Evolutionary conservation across 495 filamentous ascomycete species (phyloP).

Genomic region (Podospora appendiculata): DNA sequence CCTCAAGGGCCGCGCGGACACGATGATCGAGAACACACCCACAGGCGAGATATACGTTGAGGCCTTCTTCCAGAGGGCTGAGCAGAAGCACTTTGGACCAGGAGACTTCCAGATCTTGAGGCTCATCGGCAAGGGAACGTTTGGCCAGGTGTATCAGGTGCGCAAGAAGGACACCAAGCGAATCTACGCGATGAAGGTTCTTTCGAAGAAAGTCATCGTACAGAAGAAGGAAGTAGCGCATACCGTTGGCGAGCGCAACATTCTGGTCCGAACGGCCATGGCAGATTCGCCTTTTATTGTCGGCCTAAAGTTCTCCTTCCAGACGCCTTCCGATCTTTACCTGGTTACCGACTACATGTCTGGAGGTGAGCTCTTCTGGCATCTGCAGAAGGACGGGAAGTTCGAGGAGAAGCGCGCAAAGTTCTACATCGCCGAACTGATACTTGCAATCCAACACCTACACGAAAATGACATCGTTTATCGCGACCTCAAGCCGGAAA

Average conservation of each 20-base stretch:
- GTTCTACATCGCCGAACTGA: constrained; percentile 98
- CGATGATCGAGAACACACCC: constrained; percentile 47
- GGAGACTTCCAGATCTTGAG: constrained; percentile 93
- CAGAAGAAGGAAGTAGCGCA: constrained; percentile 99
- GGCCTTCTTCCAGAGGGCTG: constrained; percentile 79
- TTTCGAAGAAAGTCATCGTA: constrained; percentile 98
- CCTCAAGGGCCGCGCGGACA: constrained; percentile 55
- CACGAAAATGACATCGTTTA: constrained; percentile 98
- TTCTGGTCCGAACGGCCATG: constrained; percentile 91
- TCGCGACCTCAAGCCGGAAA: constrained; percentile 94
- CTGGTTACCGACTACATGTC: constrained; percentile 99
- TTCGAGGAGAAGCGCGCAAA: constrained; percentile 93
- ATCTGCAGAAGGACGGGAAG: constrained; percentile 92
- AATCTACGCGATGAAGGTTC: constrained; percentile 98
- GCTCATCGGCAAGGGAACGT: constrained; percentile 96
- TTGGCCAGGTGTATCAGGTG: constrained; percentile 99
- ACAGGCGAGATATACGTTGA: constrained; percentile 89
- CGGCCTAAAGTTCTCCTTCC: constrained; percentile 97
- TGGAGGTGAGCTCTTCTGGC: constrained; percentile 96
- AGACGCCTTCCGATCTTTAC: constrained; percentile 93
- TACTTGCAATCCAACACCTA: constrained; percentile 89
- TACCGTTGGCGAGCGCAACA: constrained; percentile 94
- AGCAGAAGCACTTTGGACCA: constrained; percentile 90
- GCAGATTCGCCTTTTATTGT: constrained; percentile 97
- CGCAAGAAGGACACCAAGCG: constrained; percentile 93